Evolutionary conservation across 1,284 basidiomycete genomes (phyloP).

Genomic region (Boletus semigastroideus): DNA sequence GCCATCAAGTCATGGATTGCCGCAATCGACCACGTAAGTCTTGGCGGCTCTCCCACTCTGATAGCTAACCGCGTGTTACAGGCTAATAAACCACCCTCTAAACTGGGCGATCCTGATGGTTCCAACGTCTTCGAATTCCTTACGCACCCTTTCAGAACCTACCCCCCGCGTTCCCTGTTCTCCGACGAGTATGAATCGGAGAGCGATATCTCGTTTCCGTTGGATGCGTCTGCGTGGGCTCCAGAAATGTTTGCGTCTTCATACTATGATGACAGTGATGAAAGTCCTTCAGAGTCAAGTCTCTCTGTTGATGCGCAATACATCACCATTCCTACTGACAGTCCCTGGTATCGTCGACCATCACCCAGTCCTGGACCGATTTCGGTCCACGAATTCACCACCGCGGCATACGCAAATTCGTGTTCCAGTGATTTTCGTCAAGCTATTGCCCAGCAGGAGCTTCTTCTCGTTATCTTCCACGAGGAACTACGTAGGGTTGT

Average conservation of each 20-base stretch:
- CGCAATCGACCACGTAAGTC: slow-evolving; percentile 24
- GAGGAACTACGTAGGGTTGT: slow-evolving; percentile 26
- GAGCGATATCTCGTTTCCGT: slow-evolving; percentile 13
- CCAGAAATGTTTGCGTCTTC: slow-evolving; percentile 13
- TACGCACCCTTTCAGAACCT: slow-evolving; percentile 20
- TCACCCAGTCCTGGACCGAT: slow-evolving; percentile 20
- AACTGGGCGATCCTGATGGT: slow-evolving; percentile 1
- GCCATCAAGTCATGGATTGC: slow-evolving; percentile 30
- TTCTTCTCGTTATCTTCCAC: slow-evolving; percentile 32
- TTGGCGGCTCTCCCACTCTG: neutral
- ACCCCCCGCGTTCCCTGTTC: slow-evolving; percentile 17
- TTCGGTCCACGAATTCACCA: slow-evolving; percentile 19
- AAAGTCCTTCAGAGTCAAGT: slow-evolving; percentile 18
- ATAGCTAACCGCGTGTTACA: slow-evolving; percentile 11
- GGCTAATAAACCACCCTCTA: slow-evolving; percentile 10
- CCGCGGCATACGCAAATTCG: slow-evolving; percentile 22
- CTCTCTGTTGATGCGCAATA: slow-evolving; percentile 28
- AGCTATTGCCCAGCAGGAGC: slow-evolving; percentile 32
- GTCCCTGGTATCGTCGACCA: slow-evolving; percentile 32
- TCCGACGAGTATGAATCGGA: slow-evolving; percentile 24
- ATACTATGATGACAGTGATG: slow-evolving; percentile 22
- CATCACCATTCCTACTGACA: slow-evolving; percentile 30
- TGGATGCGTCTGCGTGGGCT: slow-evolving; percentile 23
- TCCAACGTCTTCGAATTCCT: slow-evolving; percentile 13
- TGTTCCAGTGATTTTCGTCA: slow-evolving; percentile 34